phyloP scores from a whole-genome alignment of 495 filamentous ascomycete species.

The Hypoxylon lienhwacheense region DNA sequence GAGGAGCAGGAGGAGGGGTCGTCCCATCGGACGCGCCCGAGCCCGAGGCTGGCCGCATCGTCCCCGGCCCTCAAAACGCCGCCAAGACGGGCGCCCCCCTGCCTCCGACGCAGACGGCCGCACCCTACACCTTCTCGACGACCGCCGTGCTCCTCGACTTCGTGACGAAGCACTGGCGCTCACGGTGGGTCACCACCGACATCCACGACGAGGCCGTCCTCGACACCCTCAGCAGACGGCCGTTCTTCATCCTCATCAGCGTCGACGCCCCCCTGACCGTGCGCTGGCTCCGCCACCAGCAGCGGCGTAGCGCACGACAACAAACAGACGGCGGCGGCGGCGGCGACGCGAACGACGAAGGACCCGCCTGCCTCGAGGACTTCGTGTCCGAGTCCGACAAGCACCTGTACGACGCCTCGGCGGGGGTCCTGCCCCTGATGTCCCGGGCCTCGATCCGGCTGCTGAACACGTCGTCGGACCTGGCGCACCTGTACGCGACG shows the following conservation, averaged over 20 bases:
- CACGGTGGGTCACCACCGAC: constrained; percentile 80
- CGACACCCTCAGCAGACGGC: constrained; percentile 72
- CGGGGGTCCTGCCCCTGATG: constrained; percentile 70
- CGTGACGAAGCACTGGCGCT: constrained; percentile 81
- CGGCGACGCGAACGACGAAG: no score
- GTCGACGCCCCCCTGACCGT: constrained; percentile 85
- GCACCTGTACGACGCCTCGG: constrained; percentile 68
- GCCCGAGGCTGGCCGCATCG: not conserved
- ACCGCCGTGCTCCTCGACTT: constrained; percentile 72
- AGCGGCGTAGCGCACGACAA: constrained; percentile 22
- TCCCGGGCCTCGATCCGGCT: constrained; percentile 79
- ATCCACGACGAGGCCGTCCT: constrained; percentile 68
- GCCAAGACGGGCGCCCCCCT: constrained; percentile 15
- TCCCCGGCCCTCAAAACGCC: constrained; percentile 7
- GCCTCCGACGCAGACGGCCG: constrained; percentile 37
- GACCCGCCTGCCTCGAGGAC: constrained; percentile 64
- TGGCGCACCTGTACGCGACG: constrained; percentile 67
- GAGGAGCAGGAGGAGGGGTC: no score
- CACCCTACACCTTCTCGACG: constrained; percentile 54
- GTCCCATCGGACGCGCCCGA: no score
- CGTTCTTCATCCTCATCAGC: constrained; percentile 90
- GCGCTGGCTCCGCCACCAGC: constrained; percentile 72
- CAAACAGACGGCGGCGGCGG: no score
- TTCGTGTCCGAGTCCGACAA: constrained; percentile 78
- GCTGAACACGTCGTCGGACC: constrained; percentile 75